Percentiles rank a stretch among this genome's conserved stretches.
Conservation (phyloP, 805 yeast species). For the Metschnikowia continentalis region DNA sequence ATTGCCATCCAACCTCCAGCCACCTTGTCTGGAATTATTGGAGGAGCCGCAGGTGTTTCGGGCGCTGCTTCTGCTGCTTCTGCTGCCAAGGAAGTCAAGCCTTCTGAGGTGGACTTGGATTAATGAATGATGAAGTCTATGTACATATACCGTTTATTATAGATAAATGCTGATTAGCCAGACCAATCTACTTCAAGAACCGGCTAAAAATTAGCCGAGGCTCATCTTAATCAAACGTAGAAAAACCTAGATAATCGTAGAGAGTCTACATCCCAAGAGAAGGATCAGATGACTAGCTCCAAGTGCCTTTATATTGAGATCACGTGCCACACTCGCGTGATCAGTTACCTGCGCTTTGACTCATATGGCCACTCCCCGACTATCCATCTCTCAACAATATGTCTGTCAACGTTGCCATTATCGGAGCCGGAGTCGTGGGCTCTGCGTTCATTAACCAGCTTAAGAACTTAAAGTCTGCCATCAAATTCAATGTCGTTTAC, state of each 20-base stretch:
- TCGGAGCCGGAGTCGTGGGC: conserved; percentile 93
- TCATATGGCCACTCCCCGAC: not conserved
- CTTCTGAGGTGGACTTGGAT: conserved; percentile 19
- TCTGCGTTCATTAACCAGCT: conserved; percentile 85
- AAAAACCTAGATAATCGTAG: no score
- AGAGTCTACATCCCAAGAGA: no score
- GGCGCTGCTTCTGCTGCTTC: conserved; percentile 25
- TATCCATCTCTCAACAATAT: conserved; percentile 9
- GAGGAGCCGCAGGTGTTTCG: conserved; percentile 22
- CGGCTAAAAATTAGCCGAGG: no score
- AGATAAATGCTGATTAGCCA: not conserved
- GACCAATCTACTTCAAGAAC: no score
- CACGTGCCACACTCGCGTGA: not conserved
- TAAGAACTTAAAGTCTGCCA: conserved; percentile 52
- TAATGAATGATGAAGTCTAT: conserved; percentile 7
- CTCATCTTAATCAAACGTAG: no score
- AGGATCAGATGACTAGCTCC: no score
- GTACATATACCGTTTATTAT: conserved; percentile 3
- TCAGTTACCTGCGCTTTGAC: not conserved
- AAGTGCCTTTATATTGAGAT: not conserved
- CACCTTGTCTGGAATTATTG: conserved; percentile 64
- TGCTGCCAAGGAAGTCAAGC: conserved; percentile 22
- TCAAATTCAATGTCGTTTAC: conserved; percentile 71
- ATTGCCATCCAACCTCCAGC: conserved; percentile 88
- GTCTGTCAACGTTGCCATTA: conserved; percentile 43